phyloP scores from a whole-genome alignment of 2,329 filamentous ascomycete species.

The Epichloe sp. region DNA sequence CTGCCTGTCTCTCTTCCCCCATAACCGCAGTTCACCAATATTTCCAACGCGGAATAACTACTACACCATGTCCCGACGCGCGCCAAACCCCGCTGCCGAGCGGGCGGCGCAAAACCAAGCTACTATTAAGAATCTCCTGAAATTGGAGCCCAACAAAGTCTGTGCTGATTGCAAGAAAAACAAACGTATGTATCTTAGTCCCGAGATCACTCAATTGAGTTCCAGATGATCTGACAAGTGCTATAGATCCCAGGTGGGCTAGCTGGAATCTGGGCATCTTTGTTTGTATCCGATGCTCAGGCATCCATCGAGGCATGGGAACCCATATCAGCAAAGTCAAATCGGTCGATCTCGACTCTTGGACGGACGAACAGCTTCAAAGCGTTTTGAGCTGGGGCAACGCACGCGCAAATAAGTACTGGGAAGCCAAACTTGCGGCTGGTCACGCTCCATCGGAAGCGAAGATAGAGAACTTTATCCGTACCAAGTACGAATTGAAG shows the following conservation, averaged over 20 bases:
- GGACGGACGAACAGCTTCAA: conserved; percentile 96
- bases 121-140: conserved; percentile 88
- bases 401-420: conserved; percentile 93
- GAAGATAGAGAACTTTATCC: conserved; percentile 99
- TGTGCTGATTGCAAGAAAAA: conserved; percentile 99
- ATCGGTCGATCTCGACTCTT: conserved; percentile 92
- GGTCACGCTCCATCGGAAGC: conserved; percentile 89
- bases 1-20: conserved; percentile 1
- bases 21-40: conserved; percentile 5
- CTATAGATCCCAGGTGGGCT: conserved; percentile 86
- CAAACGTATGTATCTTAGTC: conserved; percentile 57
- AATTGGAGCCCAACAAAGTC: conserved; percentile 88
- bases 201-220: background rate
- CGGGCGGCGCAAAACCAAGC: conserved; percentile 85
- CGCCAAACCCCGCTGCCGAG: conserved; percentile 66
- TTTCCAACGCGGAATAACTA: conserved; percentile 7
- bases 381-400: conserved; percentile 95
- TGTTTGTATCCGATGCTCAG: conserved; percentile 94
- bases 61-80: conserved; percentile 59
- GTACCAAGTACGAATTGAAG: conserved; percentile 97
- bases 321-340: conserved; percentile 98
- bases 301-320: conserved; percentile 97
- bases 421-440: conserved; percentile 85
- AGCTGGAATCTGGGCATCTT: conserved; percentile 98
- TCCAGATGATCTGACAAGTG: conserved; percentile 1